Evolutionary conservation across 225 moss, liverwort and hornwort species (phyloP), one percentile per base, ranked within the genome.

Genomic region (Thuidium tamariscinum): DNA sequence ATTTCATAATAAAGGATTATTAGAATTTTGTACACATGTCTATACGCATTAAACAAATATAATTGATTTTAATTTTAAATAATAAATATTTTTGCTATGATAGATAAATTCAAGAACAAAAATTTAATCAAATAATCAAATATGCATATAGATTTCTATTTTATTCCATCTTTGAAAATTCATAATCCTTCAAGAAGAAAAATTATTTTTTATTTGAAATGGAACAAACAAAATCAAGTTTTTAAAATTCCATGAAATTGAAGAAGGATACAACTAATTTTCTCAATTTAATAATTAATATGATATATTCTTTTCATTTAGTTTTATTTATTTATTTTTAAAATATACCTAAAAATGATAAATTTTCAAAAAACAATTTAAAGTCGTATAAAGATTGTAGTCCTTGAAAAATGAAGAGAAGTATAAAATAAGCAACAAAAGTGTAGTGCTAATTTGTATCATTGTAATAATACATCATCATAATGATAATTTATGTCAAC

Each of bases 321-420:
- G 0, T 5, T 2, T 22, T 29, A 21, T 32, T 57, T 23, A 22
- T 23, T 57, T 25, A 10, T 4, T 23, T 7, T 1, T 23, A 23
- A 23, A 57, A 79, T 1, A 5, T 37, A 11, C n/a, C n/a, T n/a
- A 41, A 29, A 26, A 26, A 7, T 18, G 17, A 11, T 29, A 12
- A 55, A 59, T 12, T 30, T 79, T 0, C 5, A 21, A 15, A 3
- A 16, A 59, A 39, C 1, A 11, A 2, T 25, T 4, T 2, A 17
- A 10, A 6, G 7, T 9, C 32, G 5, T 3, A 19, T 11, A 5
- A n/a, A 3, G 3, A 64, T 0, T 22, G 1, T 19, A 30, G 4
- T 63, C 8, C 8, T n/a, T 59, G 2, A 29, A 29, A 37, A 61
- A 62, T 62, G 16, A 74, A 75, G 15, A 75, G 16, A 6, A 19